phyloP scores from a whole-genome alignment of 768 basidiomycete species.

The Coprinellus aureogranulatus region DNA sequence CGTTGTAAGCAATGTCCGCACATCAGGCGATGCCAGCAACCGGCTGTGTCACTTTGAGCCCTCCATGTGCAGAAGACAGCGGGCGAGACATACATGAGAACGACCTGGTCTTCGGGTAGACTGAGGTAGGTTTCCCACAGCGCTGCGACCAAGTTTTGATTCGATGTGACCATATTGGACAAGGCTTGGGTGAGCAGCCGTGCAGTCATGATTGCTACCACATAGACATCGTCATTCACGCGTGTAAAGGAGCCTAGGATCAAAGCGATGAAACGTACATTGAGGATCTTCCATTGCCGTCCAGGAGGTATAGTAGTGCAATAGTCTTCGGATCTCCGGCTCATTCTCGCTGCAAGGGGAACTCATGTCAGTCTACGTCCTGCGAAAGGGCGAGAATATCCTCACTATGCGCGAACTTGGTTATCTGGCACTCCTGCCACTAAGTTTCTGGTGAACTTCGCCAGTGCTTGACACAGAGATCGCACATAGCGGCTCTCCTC shows the following conservation, averaged over 20 bases:
- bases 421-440: slow-evolving; percentile 73
- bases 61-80: slow-evolving; percentile 5
- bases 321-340: slow-evolving; percentile 59
- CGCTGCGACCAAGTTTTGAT: slow-evolving; percentile 52
- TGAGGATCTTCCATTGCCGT: slow-evolving; percentile 58
- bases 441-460: slow-evolving; percentile 81
- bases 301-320: slow-evolving; percentile 79
- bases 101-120: slow-evolving; percentile 67
- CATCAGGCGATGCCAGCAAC: slow-evolving; percentile 63
- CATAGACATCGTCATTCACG: slow-evolving; percentile 8
- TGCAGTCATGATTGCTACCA: slow-evolving; percentile 58
- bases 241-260: neutral
- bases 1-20: slow-evolving; percentile 55
- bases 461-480: slow-evolving; percentile 49
- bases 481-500: slow-evolving; percentile 35
- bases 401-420: slow-evolving; percentile 74
- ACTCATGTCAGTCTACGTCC: slow-evolving; percentile 5
- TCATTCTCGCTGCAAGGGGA: slow-evolving; percentile 59
- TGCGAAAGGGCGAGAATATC: slow-evolving; percentile 8
- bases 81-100: slow-evolving; percentile 60
- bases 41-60: slow-evolving; percentile 32
- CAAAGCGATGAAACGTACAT: slow-evolving; percentile 39
- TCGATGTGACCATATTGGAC: slow-evolving; percentile 80
- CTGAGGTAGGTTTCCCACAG: slow-evolving; percentile 67
- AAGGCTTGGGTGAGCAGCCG: slow-evolving; percentile 74